Evolutionary conservation across 1,284 basidiomycete genomes (phyloP).

Genomic region (Limonomyces culmigenus): DNA sequence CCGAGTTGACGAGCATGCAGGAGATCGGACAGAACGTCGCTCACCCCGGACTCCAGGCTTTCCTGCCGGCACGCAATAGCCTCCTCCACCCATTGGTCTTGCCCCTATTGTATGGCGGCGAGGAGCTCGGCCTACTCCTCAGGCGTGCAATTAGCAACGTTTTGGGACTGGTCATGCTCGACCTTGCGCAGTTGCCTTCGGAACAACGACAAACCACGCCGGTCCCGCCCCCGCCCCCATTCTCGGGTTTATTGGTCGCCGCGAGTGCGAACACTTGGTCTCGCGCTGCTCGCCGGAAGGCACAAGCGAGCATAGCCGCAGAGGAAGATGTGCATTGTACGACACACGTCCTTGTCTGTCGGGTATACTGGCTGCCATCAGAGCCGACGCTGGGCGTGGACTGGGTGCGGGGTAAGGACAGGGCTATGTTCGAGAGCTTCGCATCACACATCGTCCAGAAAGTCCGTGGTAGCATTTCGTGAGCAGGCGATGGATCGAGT

Average conservation of each 20-base stretch:
- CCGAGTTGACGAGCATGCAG: conserved; percentile 12
- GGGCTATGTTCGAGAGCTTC: conserved; percentile 25
- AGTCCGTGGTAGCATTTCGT: background rate
- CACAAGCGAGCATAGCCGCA: conserved; percentile 4
- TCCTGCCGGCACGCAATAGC: conserved; percentile 40
- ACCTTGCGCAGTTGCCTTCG: too few relatives aligned
- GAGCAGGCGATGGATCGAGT: too few relatives aligned
- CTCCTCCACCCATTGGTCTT: too few relatives aligned
- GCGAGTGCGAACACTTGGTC: conserved; percentile 57
- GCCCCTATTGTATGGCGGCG: too few relatives aligned
- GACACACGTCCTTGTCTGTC: conserved; percentile 9
- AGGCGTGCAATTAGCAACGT: too few relatives aligned
- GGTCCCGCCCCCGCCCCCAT: too few relatives aligned
- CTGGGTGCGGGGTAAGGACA: conserved; percentile 49
- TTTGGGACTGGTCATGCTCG: too few relatives aligned
- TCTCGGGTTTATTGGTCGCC: conserved; percentile 25
- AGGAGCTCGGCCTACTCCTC: too few relatives aligned
- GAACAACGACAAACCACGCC: too few relatives aligned
- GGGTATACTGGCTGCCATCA: conserved; percentile 12
- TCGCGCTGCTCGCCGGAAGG: conserved; percentile 39
- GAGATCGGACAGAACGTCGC: conserved; percentile 34
- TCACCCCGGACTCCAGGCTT: conserved; percentile 22
- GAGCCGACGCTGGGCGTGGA: conserved; percentile 19
- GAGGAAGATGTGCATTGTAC: conserved; percentile 8
- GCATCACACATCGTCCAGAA: background rate